Evolutionary conservation across 345 rosid species (phyloP).

Genomic region (Geranium rotundifolium): DNA sequence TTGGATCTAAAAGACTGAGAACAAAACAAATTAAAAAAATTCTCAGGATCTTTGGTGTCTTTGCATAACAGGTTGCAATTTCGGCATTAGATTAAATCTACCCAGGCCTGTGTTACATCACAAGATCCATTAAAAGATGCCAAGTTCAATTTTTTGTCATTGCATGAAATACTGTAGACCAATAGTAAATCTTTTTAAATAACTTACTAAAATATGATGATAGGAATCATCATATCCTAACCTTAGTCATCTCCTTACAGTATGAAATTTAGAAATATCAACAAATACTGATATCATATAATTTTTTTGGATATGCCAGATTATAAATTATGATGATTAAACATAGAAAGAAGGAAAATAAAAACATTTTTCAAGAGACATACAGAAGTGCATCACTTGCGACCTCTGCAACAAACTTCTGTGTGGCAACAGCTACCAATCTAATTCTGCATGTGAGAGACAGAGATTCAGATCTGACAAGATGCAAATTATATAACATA

Average conservation of each 20-base stretch:
- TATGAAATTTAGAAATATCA: too few relatives aligned
- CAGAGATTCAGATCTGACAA: not conserved
- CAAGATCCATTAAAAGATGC: not conserved
- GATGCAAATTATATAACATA: not conserved
- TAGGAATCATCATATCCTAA: not conserved
- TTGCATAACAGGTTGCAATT: not conserved
- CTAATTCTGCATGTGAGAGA: slow-evolving; percentile 46
- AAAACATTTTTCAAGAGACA: slow-evolving; percentile 11
- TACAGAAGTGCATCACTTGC: slow-evolving; percentile 88
- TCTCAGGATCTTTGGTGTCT: not conserved
- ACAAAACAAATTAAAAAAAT: not conserved
- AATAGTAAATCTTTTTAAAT: not conserved
- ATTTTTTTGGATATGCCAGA: not conserved
- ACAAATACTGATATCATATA: too few relatives aligned
- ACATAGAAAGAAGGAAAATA: not conserved
- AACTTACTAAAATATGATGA: not conserved
- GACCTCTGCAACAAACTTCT: slow-evolving; percentile 88
- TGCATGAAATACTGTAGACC: too few relatives aligned
- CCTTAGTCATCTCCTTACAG: not conserved
- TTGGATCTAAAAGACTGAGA: not conserved
- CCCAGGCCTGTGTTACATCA: not conserved
- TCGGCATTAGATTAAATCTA: not conserved
- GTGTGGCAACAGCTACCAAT: slow-evolving; percentile 93
- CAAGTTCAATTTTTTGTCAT: not conserved
- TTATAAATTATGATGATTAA: not conserved